Conservation (phyloP, 805 yeast genomes). For the Brettanomyces sp. region DNA sequence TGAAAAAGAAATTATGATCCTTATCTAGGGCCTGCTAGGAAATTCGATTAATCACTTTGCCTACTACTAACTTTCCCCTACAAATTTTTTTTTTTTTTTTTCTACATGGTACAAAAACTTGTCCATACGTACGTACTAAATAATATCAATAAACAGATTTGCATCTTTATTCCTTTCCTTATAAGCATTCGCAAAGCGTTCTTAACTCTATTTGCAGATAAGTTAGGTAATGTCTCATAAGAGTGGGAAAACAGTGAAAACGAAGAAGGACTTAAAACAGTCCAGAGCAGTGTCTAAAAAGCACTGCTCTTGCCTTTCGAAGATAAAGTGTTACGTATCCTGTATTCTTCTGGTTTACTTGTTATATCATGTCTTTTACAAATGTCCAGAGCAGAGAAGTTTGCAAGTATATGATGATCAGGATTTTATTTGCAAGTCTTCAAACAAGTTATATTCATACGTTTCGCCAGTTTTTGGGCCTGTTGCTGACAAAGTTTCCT, state of each 20-base stretch:
- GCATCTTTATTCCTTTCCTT: too few species aligned
- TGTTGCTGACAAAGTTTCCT: slow-evolving; percentile 3
- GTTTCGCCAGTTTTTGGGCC: slow-evolving; percentile 14
- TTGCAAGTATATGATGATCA: slow-evolving; percentile 6
- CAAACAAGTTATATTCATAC: slow-evolving; percentile 12
- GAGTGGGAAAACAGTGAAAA: background rate
- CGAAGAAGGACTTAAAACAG: background rate
- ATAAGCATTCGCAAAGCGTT: too few species aligned
- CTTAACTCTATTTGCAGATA: too few species aligned
- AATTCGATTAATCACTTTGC: too few species aligned
- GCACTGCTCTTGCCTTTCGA: slow-evolving; percentile 1
- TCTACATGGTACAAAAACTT: too few species aligned
- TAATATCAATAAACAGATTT: too few species aligned
- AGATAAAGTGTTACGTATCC: slow-evolving; percentile 11
- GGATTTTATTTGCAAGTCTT: slow-evolving; percentile 14
- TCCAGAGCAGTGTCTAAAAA: background rate
- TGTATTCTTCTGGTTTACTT: slow-evolving; percentile 9
- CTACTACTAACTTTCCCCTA: too few species aligned
- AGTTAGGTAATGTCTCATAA: background rate
- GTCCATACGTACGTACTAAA: too few species aligned
- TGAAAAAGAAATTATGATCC: too few species aligned
- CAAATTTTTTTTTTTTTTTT: too few species aligned
- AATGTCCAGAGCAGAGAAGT: slow-evolving; percentile 18
- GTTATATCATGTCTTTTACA: slow-evolving; percentile 12
- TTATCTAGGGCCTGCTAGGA: too few species aligned